Conservation (phyloP, 164 flowering plant genomes). For the Stephania yunnanensis region DNA sequence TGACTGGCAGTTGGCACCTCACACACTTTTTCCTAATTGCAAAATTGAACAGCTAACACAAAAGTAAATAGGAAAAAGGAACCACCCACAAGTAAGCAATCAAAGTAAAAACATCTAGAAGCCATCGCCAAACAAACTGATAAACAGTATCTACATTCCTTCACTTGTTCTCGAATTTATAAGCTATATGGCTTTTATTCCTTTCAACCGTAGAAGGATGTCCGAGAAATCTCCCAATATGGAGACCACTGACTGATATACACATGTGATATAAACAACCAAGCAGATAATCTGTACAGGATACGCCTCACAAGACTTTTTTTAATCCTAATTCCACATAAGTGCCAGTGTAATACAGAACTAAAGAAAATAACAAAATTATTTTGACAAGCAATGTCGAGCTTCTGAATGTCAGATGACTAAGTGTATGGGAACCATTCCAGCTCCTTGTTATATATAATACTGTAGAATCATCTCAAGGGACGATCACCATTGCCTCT, state of each 20-base stretch:
- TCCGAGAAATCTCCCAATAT: not conserved
- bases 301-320: too few species aligned
- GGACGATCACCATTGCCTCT: not conserved
- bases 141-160: too few species aligned
- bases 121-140: too few species aligned
- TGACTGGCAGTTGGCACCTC: not conserved
- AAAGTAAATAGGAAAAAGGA: too few species aligned
- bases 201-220: too few species aligned
- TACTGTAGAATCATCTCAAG: not conserved
- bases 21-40: not conserved
- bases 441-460: not conserved
- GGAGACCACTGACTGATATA: not conserved
- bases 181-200: too few species aligned
- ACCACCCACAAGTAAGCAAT: too few species aligned
- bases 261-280: not conserved
- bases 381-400: not conserved
- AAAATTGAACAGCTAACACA: too few species aligned
- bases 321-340: not conserved
- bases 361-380: not conserved
- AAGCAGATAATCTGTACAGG: too few species aligned
- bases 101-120: too few species aligned
- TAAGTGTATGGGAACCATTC: not conserved
- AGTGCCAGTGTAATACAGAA: not conserved
- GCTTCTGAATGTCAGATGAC: conserved; percentile 1
- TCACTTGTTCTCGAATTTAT: too few species aligned